These are phyloP conservation scores for Hypholoma fasciculare DNA, from an alignment of 768 basidiomycete genomes.

Conservation along the genomic window DNA sequence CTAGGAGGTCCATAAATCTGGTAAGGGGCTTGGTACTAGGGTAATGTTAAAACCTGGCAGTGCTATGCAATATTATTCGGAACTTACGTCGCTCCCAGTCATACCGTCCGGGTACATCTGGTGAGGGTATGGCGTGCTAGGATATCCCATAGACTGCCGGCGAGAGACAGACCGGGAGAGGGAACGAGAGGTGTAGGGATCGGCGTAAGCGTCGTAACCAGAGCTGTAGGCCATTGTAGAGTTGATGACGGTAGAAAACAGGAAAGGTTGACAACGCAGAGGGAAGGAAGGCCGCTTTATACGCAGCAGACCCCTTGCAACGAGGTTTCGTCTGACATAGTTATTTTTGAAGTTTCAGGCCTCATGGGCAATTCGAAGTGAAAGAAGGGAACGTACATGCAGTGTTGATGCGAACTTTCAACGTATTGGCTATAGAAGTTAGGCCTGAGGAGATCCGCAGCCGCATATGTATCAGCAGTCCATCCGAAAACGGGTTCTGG, in stretches of 20 bases:
- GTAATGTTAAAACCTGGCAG: conserved; percentile 6
- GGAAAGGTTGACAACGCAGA: conserved; percentile 6
- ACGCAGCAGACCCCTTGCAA: conserved; percentile 16
- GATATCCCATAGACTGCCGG: conserved; percentile 40
- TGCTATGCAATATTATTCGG: not conserved
- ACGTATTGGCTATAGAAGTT: not conserved
- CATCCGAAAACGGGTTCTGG: too few species aligned
- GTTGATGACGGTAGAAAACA: not conserved
- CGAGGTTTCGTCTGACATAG: conserved; percentile 11
- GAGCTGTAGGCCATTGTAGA: conserved; percentile 22
- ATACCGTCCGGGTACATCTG: conserved; percentile 39
- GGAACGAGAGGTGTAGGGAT: conserved; percentile 22
- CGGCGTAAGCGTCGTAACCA: conserved; percentile 22
- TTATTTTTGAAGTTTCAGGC: conserved; percentile 5
- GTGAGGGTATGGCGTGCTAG: conserved; percentile 32
- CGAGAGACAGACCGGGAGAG: conserved; percentile 29
- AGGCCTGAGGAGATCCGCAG: not conserved
- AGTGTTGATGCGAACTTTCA: not conserved
- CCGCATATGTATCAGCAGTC: too few species aligned
- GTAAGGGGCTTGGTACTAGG: conserved; percentile 48
- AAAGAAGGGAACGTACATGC: not conserved
- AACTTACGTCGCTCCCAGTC: conserved; percentile 41
- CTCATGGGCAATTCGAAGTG: conserved; percentile 11
- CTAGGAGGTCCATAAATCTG: conserved; percentile 43
- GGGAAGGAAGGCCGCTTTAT: conserved; percentile 15